phyloP scores from a whole-genome alignment of 176 grass and related monocot genomes.

The Oryza officinalis region DNA sequence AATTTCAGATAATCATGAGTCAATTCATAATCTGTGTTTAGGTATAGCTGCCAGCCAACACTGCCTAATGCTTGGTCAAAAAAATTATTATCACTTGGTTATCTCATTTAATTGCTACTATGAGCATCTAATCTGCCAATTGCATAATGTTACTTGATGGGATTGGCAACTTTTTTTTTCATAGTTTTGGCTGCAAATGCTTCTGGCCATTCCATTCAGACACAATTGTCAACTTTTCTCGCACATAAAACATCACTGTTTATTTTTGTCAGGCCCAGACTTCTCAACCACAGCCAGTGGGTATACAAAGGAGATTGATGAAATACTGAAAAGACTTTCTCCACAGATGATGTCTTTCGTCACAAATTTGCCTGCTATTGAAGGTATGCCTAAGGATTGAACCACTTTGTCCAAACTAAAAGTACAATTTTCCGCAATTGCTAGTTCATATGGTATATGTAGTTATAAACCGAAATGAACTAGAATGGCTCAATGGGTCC shows the following conservation, averaged over 20 bases:
- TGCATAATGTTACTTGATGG: neutral
- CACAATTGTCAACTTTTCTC: neutral
- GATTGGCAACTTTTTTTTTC: neutral
- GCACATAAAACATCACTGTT: neutral
- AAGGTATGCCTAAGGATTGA: slow-evolving; percentile 48
- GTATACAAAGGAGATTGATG: slow-evolving; percentile 60
- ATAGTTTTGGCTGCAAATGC: neutral
- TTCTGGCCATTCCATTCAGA: neutral
- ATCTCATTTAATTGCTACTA: neutral
- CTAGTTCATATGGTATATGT: neutral
- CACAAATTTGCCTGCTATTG: slow-evolving; percentile 76
- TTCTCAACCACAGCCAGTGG: slow-evolving; percentile 48
- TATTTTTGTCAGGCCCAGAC: slow-evolving; percentile 58
- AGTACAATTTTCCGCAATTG: neutral
- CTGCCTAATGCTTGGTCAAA: neutral
- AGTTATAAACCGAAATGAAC: neutral
- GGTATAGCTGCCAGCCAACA: neutral
- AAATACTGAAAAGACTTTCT: slow-evolving; percentile 75
- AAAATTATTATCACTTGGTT: neutral
- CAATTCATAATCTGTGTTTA: neutral
- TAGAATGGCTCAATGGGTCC: neutral
- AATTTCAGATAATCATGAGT: slow-evolving; percentile 1
- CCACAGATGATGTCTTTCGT: slow-evolving; percentile 59
- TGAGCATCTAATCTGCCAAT: neutral
- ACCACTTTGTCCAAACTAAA: neutral